These are phyloP conservation scores for Phlyctochytrium planicorne DNA, from an alignment of 192 early-diverging fungal genomes.

Conservation along the genomic window DNA sequence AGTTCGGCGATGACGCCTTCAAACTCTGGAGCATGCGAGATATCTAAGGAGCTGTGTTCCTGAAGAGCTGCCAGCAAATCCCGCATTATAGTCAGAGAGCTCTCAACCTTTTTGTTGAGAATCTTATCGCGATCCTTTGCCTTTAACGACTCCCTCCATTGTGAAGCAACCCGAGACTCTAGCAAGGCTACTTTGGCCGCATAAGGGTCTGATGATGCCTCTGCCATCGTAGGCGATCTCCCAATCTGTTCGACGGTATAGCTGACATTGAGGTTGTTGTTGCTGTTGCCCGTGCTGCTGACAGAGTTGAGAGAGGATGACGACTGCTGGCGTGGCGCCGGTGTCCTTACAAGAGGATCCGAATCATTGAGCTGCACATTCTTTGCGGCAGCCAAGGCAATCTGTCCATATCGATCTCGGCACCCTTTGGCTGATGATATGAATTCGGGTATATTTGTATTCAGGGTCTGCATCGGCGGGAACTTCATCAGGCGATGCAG, in stretches of 20 bases:
- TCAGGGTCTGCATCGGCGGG: slow-evolving; percentile 16
- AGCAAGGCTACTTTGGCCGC: not conserved
- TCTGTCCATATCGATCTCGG: slow-evolving; percentile 12
- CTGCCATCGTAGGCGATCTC: not conserved
- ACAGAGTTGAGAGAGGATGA: not conserved
- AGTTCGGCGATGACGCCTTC: slow-evolving; percentile 17
- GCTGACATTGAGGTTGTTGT: too few species aligned
- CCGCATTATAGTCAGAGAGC: not conserved
- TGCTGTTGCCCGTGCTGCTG: not conserved
- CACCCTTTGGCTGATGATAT: slow-evolving; percentile 7
- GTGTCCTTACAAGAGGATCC: not conserved
- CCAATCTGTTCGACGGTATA: not conserved
- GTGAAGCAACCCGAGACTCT: not conserved
- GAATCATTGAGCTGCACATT: not conserved
- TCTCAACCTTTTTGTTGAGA: slow-evolving; percentile 7
- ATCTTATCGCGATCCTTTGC: slow-evolving; percentile 8
- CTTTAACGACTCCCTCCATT: slow-evolving; percentile 1
- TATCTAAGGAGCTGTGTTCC: not conserved
- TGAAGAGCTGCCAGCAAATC: not conserved
- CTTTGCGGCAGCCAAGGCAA: not conserved
- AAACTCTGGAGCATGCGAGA: not conserved
- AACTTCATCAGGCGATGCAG: slow-evolving; percentile 47
- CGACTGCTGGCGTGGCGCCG: not conserved
- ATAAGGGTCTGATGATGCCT: not conserved
- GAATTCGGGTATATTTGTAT: slow-evolving; percentile 3